phyloP scores from a whole-genome alignment of 78 protist genomes.

The Mastigamoeba balamuthi region DNA sequence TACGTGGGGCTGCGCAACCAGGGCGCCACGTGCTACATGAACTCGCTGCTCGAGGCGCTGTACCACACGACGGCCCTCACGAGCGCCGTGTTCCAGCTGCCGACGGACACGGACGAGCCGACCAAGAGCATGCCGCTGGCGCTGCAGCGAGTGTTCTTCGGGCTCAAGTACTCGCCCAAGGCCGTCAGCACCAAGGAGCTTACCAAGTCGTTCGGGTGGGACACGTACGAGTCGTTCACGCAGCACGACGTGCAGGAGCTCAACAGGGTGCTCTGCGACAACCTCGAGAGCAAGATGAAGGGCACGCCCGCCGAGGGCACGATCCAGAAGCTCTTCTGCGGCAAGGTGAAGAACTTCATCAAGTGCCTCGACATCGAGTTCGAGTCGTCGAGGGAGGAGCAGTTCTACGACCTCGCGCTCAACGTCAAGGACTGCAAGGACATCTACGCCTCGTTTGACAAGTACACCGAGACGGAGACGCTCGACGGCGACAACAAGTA shows the following conservation, averaged over 20 bases:
- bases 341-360: slow-evolving; percentile 70
- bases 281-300: slow-evolving; percentile 88
- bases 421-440: slow-evolving; percentile 68
- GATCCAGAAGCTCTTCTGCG: slow-evolving; percentile 73
- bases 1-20: slow-evolving; percentile 71
- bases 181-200: slow-evolving; percentile 68
- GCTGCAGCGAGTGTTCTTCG: slow-evolving; percentile 57
- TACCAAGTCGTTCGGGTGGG: slow-evolving; percentile 92
- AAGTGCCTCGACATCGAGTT: slow-evolving; percentile 77
- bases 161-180: slow-evolving; percentile 29
- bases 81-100: neutral
- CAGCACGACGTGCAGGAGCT: slow-evolving; percentile 98
- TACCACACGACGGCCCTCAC: slow-evolving; percentile 24
- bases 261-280: slow-evolving; percentile 85
- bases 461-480: slow-evolving; percentile 65
- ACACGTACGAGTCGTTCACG: slow-evolving; percentile 69
- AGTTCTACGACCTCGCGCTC: slow-evolving; percentile 69
- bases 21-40: slow-evolving; percentile 85
- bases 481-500: slow-evolving; percentile 87
- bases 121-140: slow-evolving; percentile 42
- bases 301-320: slow-evolving; percentile 79
- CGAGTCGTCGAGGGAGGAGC: slow-evolving; percentile 63
- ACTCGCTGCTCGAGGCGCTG: slow-evolving; percentile 64
- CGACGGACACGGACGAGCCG: slow-evolving; percentile 16
- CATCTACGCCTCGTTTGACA: slow-evolving; percentile 58